Evolutionary conservation across 768 basidiomycete genomes (phyloP), one percentile per base, ranked within the genome.

Genomic region (Clitopilus hobsonii): DNA sequence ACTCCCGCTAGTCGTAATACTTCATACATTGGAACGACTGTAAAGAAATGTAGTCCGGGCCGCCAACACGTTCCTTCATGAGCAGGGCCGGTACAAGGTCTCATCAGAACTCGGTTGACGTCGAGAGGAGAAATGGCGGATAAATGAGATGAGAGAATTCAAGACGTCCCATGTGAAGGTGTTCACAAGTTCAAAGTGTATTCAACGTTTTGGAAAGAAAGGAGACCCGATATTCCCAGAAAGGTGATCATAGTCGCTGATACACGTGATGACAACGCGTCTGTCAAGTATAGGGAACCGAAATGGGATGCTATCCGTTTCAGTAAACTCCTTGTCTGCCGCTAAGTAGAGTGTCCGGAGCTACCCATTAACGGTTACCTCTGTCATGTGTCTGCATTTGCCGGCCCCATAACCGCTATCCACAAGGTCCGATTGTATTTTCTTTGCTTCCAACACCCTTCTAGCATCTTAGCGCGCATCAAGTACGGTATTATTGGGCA

Each of bases 361-460:
- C 60, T 38, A 53, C 59, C 54, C 29, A 56, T 56, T 38, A 54
- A 53, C 38, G 54, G 55, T 54, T 52, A 18, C 38, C 56, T 55
- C 57, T 58, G 60, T 63, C 60, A 63, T 63, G 62, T 63, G 62
- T 54, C 53, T 55, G 13, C 52, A 45, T 54, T 55, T 38, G 51
- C 53, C 51, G 62, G 32, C 58, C 55, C 28, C 51, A 22, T 36
- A 49, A 36, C 58, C 60, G 62, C 32, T 57, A 23, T 58, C 49
- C 57, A 60, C 47, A 62, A 54, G 59, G 52, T 55, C 49, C 55
- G 51, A 25, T 45, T 18, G 22, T 23, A 45, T 45, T n/a, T n/a
- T 45, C 36, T 49, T 41, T 10, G 18, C 56, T 58, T 55, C 38
- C n/a, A 45, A 45, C 41, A 45, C 10, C 22, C 11, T 45, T 45